These are phyloP conservation scores for Pestalotiopsis sp. DNA, from an alignment of 2,329 filamentous ascomycete genomes.

Conservation along the genomic window DNA sequence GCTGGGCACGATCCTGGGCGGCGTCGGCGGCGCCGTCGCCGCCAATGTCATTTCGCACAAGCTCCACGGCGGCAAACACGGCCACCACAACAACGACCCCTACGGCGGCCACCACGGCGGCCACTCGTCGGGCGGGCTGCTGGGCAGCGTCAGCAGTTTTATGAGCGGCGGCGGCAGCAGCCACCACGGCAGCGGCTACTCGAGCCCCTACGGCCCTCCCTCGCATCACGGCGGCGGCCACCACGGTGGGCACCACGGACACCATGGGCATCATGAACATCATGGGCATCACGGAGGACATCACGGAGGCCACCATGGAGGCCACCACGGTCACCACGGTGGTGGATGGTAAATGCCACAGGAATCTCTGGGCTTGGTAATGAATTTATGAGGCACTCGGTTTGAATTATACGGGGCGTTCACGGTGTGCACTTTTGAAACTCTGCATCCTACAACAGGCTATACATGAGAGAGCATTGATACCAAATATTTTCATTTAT, in stretches of 20 bases:
- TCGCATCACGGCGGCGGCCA: constrained; percentile 16
- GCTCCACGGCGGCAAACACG: constrained; percentile 27
- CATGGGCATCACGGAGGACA: constrained; percentile 20
- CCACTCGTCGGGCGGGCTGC: constrained; percentile 22
- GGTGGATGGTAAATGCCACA: too few species aligned
- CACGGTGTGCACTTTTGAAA: too few species aligned
- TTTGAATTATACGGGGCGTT: too few species aligned
- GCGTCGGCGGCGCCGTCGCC: constrained; percentile 55
- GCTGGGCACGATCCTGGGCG: constrained; percentile 54
- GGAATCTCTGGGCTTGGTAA: too few species aligned
- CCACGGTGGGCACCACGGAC: constrained; percentile 12
- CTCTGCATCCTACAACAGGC: too few species aligned
- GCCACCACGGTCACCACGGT: background rate
- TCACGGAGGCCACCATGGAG: constrained; percentile 18
- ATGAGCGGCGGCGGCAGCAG: constrained; percentile 19
- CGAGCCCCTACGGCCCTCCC: background rate
- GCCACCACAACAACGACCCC: constrained; percentile 14
- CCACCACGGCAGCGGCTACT: constrained; percentile 5
- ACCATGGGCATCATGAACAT: constrained; percentile 11
- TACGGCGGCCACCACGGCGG: constrained; percentile 21
- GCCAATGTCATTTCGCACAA: constrained; percentile 55
- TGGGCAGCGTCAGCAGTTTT: constrained; percentile 24
- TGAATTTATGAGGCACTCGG: too few species aligned
- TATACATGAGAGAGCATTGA: constrained; percentile 12
- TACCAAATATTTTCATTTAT: constrained; percentile 11